A percentile compares a stretch with the other conserved stretches of the same genome.
Evolutionary conservation across 805 yeast genomes (phyloP).

Genomic region (Metschnikowia colocasiae): DNA sequence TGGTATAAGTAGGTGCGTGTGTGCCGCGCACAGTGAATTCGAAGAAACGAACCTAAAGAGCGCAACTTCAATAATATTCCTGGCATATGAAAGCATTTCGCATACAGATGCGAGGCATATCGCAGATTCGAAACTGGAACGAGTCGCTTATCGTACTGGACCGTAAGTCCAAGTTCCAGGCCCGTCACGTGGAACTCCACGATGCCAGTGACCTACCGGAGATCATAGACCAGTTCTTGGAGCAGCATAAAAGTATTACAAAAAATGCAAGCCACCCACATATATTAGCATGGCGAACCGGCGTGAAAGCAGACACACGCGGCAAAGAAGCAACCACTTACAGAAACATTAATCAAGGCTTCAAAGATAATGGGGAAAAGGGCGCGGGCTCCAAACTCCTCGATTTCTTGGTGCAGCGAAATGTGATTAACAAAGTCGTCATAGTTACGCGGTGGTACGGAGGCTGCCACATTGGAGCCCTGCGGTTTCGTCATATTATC

Average conservation of each 20-base stretch:
- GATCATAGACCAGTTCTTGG: slow-evolving; percentile 40
- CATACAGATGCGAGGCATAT: slow-evolving; percentile 3
- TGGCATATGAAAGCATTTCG: not conserved
- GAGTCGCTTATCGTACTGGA: slow-evolving; percentile 34
- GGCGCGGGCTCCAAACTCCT: slow-evolving; percentile 67
- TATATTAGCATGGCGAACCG: slow-evolving; percentile 70
- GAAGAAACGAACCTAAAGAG: not conserved
- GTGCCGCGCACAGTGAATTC: not conserved
- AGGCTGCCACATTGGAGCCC: slow-evolving; percentile 69
- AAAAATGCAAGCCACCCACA: slow-evolving; percentile 65
- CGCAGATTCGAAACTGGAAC: slow-evolving; percentile 26
- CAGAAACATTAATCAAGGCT: slow-evolving; percentile 51
- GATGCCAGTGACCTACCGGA: slow-evolving; percentile 40
- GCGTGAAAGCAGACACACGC: not conserved
- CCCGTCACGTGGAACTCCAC: slow-evolving; percentile 45
- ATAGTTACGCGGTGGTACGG: slow-evolving; percentile 83
- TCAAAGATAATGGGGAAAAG: slow-evolving; percentile 66
- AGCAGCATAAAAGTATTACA: slow-evolving; percentile 43
- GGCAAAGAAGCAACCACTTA: slow-evolving; percentile 22
- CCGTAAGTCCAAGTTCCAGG: slow-evolving; percentile 66
- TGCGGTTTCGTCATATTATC: slow-evolving; percentile 65
- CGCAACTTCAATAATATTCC: not conserved
- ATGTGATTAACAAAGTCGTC: slow-evolving; percentile 52
- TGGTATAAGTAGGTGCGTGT: not conserved
- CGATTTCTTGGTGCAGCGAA: slow-evolving; percentile 45